Conservation (phyloP, 768 basidiomycete genomes). For the Tephrocybe sp. region DNA sequence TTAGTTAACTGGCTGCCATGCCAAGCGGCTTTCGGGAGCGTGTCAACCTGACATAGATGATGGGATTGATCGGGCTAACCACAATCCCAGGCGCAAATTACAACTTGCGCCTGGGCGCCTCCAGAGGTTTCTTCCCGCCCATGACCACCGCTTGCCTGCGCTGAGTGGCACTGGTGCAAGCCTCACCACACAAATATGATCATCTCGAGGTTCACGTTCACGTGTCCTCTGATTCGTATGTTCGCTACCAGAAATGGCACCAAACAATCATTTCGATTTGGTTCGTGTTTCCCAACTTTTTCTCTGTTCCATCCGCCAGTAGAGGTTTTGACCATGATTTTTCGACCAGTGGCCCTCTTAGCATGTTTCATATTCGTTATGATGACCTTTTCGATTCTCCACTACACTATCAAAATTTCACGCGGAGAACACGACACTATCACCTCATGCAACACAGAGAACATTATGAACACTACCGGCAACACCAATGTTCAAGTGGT, state of each 20-base stretch:
- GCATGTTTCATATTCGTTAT: conserved; percentile 3
- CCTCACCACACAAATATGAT: too few species aligned
- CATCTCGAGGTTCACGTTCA: not conserved
- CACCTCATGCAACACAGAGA: not conserved
- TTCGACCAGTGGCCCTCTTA: not conserved
- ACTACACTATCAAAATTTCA: not conserved
- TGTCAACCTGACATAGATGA: too few species aligned
- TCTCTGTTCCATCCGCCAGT: not conserved
- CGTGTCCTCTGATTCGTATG: not conserved
- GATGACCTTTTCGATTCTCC: conserved; percentile 2
- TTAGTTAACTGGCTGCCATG: too few species aligned
- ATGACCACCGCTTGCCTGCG: too few species aligned
- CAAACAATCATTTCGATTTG: not conserved
- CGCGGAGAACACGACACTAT: not conserved
- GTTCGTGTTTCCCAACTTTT: not conserved
- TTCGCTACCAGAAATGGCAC: too few species aligned
- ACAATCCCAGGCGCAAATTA: too few species aligned
- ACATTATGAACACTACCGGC: not conserved
- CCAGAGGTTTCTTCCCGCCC: too few species aligned
- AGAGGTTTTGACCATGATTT: not conserved
- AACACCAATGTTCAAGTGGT: not conserved
- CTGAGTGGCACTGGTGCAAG: too few species aligned
- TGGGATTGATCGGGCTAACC: too few species aligned
- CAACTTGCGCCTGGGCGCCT: too few species aligned
- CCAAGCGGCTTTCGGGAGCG: too few species aligned